Evolutionary conservation across 169 alveolate genomes (phyloP).

Genomic region (Ichthyophthirius multifiliis): DNA sequence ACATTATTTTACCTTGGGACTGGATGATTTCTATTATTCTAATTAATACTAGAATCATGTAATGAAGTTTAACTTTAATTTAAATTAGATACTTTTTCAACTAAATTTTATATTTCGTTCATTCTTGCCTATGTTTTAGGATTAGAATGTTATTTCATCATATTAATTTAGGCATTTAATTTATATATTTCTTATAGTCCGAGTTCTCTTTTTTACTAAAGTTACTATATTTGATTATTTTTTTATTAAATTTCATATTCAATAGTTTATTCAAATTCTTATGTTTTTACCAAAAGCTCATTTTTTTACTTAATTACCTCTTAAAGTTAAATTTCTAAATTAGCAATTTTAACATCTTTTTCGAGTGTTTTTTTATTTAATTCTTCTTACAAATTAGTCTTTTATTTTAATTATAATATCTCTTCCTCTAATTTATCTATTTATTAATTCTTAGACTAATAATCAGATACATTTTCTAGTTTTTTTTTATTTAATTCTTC

Average conservation of each 20-base stretch:
- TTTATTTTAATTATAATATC: neutral
- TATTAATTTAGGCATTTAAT: neutral
- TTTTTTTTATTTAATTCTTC: conserved; percentile 6
- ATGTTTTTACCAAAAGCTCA: neutral
- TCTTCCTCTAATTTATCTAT: neutral
- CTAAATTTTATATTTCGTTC: conserved; percentile 4
- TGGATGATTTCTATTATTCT: too few species aligned
- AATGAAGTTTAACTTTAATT: neutral
- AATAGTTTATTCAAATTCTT: neutral
- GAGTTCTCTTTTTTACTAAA: neutral
- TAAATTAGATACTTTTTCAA: neutral
- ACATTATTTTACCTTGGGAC: too few species aligned
- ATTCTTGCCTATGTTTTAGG: neutral
- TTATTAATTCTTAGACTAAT: neutral
- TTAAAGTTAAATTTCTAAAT: neutral
- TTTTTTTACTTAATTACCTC: neutral
- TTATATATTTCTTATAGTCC: neutral
- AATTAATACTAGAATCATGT: too few species aligned
- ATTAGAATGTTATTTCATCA: neutral
- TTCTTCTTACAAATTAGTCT: neutral
- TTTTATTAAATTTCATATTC: neutral
- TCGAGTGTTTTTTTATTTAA: neutral
- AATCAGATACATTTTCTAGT: neutral
- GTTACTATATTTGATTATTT: neutral
- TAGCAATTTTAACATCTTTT: neutral